Percentiles rank a stretch among this genome's conserved stretches.
These are phyloP conservation scores for Chimonanthus salicifolius DNA, from an alignment of 164 flowering plant genomes.

Conservation along the genomic window DNA sequence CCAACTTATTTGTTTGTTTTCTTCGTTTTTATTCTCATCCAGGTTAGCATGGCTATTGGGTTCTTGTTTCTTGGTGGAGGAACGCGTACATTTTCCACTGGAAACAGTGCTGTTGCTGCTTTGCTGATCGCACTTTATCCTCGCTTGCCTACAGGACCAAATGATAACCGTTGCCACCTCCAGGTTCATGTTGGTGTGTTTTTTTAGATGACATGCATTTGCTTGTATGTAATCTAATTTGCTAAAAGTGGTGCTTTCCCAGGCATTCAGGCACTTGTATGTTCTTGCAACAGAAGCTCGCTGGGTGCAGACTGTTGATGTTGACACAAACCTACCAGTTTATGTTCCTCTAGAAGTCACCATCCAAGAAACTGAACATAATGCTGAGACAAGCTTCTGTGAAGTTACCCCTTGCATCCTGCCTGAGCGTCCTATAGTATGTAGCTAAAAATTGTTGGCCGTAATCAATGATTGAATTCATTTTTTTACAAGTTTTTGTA, in stretches of 20 bases:
- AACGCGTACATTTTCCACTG: slow-evolving; percentile 80
- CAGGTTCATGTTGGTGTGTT: slow-evolving; percentile 44
- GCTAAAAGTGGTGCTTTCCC: slow-evolving; percentile 12
- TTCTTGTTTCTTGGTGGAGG: slow-evolving; percentile 99
- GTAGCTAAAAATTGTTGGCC: slow-evolving; percentile 12
- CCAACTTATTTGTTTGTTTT: neutral
- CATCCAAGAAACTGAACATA: slow-evolving; percentile 63
- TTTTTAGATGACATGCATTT: neutral
- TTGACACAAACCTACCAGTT: slow-evolving; percentile 91
- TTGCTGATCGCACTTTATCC: slow-evolving; percentile 86
- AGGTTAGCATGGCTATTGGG: slow-evolving; percentile 92
- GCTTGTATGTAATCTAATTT: neutral
- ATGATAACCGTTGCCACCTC: slow-evolving; percentile 97
- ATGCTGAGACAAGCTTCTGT: slow-evolving; percentile 86
- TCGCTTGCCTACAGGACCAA: slow-evolving; percentile 92
- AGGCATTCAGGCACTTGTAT: slow-evolving; percentile 95
- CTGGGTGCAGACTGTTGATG: slow-evolving; percentile 93
- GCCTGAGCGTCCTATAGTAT: slow-evolving; percentile 86
- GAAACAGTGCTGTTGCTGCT: slow-evolving; percentile 75
- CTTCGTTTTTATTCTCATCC: neutral
- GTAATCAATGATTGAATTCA: too few relatives aligned
- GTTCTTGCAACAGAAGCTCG: slow-evolving; percentile 95
- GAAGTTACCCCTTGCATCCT: slow-evolving; percentile 93
- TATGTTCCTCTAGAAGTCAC: slow-evolving; percentile 87
- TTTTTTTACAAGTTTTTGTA: too few relatives aligned